Evolutionary conservation across 1,139 yeast genomes (phyloP).

Genomic region (Candida dubliniensis): DNA sequence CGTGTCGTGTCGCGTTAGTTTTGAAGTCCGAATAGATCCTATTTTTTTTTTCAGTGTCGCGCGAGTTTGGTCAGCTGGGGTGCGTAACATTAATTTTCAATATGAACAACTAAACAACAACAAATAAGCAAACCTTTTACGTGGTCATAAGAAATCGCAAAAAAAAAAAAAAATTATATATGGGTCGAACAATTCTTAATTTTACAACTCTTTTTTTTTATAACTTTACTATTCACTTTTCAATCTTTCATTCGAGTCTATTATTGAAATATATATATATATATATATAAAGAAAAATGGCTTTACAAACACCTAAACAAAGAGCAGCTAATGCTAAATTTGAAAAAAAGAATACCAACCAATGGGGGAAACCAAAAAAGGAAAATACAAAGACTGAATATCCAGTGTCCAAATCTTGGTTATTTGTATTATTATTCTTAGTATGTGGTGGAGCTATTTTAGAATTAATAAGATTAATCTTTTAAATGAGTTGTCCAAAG

Average conservation of each 20-base stretch:
- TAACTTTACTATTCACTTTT: background rate
- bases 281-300: slow-evolving; percentile 23
- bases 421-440: slow-evolving; percentile 62
- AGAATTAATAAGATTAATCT: slow-evolving; percentile 58
- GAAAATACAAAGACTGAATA: slow-evolving; percentile 33
- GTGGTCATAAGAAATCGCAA: background rate
- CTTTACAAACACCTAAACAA: slow-evolving; percentile 77
- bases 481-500: slow-evolving; percentile 30
- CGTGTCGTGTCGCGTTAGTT: no score
- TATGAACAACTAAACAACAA: background rate
- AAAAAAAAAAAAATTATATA: background rate
- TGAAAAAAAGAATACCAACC: slow-evolving; percentile 68
- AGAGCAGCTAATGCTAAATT: slow-evolving; percentile 81
- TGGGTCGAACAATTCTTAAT: no score
- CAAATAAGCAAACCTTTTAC: background rate
- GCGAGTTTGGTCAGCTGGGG: no score
- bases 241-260: background rate
- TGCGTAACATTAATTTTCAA: background rate
- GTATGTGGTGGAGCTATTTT: slow-evolving; percentile 82
- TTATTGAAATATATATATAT: background rate
- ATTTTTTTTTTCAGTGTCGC: no score
- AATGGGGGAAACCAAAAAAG: slow-evolving; percentile 60
- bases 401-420: slow-evolving; percentile 61
- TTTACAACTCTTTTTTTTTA: background rate
- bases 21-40: no score